A percentile compares a stretch with the other conserved stretches of the same genome.
Evolutionary conservation across 805 yeast genomes (phyloP).

Genomic region (Crinitomyces ghanaensis): DNA sequence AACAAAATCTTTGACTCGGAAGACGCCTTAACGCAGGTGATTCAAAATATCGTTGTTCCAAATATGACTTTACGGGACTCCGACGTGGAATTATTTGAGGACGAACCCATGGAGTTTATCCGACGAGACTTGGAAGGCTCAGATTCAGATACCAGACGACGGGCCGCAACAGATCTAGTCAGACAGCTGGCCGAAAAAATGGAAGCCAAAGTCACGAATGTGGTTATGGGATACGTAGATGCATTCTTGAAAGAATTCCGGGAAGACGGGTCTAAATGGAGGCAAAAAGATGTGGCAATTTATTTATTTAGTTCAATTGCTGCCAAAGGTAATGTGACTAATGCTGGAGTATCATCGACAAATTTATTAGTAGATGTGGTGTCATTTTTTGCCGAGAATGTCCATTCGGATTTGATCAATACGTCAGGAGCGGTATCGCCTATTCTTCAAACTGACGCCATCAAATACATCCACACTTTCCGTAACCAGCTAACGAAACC

Average conservation of each 20-base stretch:
- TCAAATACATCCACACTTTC: constrained; percentile 78
- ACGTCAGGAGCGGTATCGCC: constrained; percentile 46
- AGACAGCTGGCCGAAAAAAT: constrained; percentile 74
- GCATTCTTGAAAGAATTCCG: constrained; percentile 47
- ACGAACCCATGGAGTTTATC: constrained; percentile 89
- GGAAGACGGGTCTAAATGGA: constrained; percentile 52
- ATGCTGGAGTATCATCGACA: constrained; percentile 76
- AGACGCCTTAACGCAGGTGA: constrained; percentile 57
- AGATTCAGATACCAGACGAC: constrained; percentile 83
- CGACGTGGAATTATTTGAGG: constrained; percentile 91
- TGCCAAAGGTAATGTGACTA: constrained; percentile 79
- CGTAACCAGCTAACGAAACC: constrained; percentile 86
- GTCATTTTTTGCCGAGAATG: constrained; percentile 65
- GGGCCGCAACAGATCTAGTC: constrained; percentile 85
- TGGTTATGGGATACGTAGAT: constrained; percentile 62
- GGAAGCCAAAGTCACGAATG: constrained; percentile 60
- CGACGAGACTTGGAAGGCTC: constrained; percentile 93
- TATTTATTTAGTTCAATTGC: constrained; percentile 84
- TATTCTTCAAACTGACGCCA: constrained; percentile 82
- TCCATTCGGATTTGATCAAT: constrained; percentile 69
- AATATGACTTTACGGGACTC: constrained; percentile 75
- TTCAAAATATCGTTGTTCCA: constrained; percentile 78
- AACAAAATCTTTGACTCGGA: constrained; percentile 42
- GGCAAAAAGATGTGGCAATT: constrained; percentile 73
- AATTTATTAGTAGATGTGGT: constrained; percentile 79